Conservation (phyloP, 1,139 yeast genomes). For the Arxiozyma telluris region DNA sequence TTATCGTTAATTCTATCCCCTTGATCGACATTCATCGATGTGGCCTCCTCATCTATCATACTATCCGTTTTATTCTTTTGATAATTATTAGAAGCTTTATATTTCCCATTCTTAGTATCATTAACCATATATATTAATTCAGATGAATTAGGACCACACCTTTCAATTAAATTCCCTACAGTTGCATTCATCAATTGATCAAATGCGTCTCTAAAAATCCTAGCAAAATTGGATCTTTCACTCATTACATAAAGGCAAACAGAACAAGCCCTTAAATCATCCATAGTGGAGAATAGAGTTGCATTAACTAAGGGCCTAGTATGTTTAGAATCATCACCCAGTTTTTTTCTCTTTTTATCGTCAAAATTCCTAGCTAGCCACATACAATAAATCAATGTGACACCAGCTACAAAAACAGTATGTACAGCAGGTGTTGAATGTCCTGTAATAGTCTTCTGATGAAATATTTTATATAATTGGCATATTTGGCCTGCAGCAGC, state of each 20-base stretch:
- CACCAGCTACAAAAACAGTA: conserved; percentile 54
- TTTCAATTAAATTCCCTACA: conserved; percentile 41
- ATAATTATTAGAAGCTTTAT: not conserved
- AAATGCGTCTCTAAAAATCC: conserved; percentile 50
- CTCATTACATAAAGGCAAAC: conserved; percentile 50
- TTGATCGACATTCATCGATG: not conserved
- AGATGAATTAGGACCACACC: conserved; percentile 49
- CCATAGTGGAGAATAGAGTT: conserved; percentile 41
- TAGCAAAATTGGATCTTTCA: conserved; percentile 48
- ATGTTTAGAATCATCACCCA: conserved; percentile 45
- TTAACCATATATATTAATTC: conserved; percentile 35
- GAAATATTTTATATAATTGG: conserved; percentile 47
- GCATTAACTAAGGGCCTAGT: conserved; percentile 45
- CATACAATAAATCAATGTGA: conserved; percentile 49
- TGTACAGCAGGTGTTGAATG: conserved; percentile 54
- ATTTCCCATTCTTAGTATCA: not conserved
- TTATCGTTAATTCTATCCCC: not conserved
- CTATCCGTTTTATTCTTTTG: not conserved
- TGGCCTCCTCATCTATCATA: not conserved
- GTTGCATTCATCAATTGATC: conserved; percentile 53
- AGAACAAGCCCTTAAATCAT: conserved; percentile 51
- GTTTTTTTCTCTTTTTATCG: conserved; percentile 38
- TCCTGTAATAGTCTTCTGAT: conserved; percentile 47
- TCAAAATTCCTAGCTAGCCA: conserved; percentile 52
- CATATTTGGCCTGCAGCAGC: conserved; percentile 58